Evolutionary conservation across 202 grass and related monocot species (phyloP).

Genomic region (Hordeum pubiflorum): DNA sequence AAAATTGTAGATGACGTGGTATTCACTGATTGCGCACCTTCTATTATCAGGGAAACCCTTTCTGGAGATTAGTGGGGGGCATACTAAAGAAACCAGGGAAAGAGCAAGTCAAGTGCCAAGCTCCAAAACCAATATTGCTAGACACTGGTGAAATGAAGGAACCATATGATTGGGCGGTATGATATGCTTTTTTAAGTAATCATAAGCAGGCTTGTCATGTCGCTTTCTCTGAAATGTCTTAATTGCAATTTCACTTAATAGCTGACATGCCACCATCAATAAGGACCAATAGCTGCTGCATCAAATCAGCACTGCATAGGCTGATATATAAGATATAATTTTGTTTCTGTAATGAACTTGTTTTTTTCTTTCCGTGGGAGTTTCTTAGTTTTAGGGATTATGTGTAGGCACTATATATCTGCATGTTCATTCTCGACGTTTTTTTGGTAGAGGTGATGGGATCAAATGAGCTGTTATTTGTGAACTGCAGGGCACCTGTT

Average conservation of each 20-base stretch:
- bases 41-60: constrained; percentile 76
- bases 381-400: constrained; percentile 16
- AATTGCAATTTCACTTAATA: constrained; percentile 1
- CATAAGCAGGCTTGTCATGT: background rate
- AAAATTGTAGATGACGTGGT: background rate
- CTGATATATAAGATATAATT: constrained; percentile 15
- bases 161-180: constrained; percentile 95
- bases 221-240: background rate
- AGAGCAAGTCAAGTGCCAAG: constrained; percentile 78
- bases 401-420: background rate
- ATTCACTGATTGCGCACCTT: constrained; percentile 3
- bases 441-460: background rate
- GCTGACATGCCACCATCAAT: background rate
- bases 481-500: background rate
- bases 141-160: constrained; percentile 92
- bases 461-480: background rate
- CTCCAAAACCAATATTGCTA: constrained; percentile 96
- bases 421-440: background rate
- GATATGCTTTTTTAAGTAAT: constrained; percentile 21
- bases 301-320: background rate
- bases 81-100: constrained; percentile 68
- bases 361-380: background rate
- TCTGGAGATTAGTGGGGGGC: constrained; percentile 88
- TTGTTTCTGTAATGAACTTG: background rate
- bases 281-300: background rate